Evolutionary conservation across 768 basidiomycete genomes (phyloP), one percentile per base, ranked within the genome.

Genomic region (Suillus clintonianus): DNA sequence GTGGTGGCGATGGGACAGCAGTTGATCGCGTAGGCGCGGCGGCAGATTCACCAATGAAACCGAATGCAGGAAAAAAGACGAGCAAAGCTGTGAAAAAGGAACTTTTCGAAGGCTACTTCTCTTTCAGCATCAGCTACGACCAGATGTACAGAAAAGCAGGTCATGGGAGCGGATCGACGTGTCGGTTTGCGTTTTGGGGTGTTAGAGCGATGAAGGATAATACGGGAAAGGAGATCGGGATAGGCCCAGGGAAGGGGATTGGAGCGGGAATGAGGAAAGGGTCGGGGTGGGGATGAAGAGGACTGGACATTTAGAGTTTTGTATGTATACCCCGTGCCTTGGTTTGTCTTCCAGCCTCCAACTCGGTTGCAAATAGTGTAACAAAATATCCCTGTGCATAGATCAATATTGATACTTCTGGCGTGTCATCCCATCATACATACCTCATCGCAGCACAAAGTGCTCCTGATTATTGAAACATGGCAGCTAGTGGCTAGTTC

Each of bases 101-200:
- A 37, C 69, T 81, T 17, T 81, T 79, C n/a, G 79, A 78, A 64
- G 80, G 79, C 1, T 77, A 67, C 59, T 71, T 81, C 61, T 72
- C 76, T 41, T 79, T 81, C 56, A 66, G 72, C 15, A 71, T 80
- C 22, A 67, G 60, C 42, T 79, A 77, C 54, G 76, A 76, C 51
- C 62, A 61, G 39, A 62, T 80, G 65, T 78, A 79, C 60, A 67
- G 68, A 19, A 74, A 77, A 57, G 76, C 71, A 34, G 80, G 77
- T 7, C 77, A 80, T 36, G 76, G 80, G 5, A 68, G 63, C 3
- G 77, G 78, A 11, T 68, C 73, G 19, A 70, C 58, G 39, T 63
- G 66, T 59, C 71, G 67, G 32, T 72, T 74, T 50, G 70, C 73
- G 1, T 79, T 79, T 63, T 81, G 79, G 79, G 79, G 74, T 36